Evolutionary conservation across 305 asterid genomes (phyloP).

Genomic region (Salvia sclarea): DNA sequence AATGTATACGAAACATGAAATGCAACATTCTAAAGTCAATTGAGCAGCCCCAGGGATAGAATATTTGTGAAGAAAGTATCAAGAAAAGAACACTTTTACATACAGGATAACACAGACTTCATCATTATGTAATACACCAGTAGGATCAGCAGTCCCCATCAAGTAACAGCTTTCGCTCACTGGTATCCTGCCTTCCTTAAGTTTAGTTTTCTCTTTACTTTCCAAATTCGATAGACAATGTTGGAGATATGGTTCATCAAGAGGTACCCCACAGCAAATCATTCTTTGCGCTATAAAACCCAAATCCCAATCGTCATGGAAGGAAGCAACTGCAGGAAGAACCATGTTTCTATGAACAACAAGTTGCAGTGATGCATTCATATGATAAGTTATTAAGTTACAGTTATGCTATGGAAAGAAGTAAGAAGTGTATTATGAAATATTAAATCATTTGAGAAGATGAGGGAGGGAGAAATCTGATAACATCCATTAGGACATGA

Average conservation of each 20-base stretch:
- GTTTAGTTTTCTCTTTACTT: conserved; percentile 40
- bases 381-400: not conserved
- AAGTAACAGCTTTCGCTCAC: conserved; percentile 71
- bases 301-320: conserved; percentile 49
- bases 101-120: conserved; percentile 88
- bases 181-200: conserved; percentile 67
- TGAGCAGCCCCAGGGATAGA: not conserved
- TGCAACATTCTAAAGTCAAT: not conserved
- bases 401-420: conserved; percentile 1
- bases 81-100: conserved; percentile 38
- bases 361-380: not conserved
- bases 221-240: conserved; percentile 52
- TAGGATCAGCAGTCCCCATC: conserved; percentile 93
- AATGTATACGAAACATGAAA: conserved; percentile 17
- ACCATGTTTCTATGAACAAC: not conserved
- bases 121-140: conserved; percentile 53
- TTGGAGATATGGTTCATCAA: conserved; percentile 71
- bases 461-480: not conserved
- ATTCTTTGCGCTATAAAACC: conserved; percentile 55
- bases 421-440: conserved; percentile 5
- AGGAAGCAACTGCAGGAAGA: conserved; percentile 60
- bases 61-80: conserved; percentile 7
- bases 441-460: conserved; percentile 3
- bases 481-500: conserved; percentile 9
- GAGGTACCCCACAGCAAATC: conserved; percentile 71